These are phyloP conservation scores for Pseudoturritis turrita DNA, from an alignment of 345 rosid genomes.

Conservation along the genomic window DNA sequence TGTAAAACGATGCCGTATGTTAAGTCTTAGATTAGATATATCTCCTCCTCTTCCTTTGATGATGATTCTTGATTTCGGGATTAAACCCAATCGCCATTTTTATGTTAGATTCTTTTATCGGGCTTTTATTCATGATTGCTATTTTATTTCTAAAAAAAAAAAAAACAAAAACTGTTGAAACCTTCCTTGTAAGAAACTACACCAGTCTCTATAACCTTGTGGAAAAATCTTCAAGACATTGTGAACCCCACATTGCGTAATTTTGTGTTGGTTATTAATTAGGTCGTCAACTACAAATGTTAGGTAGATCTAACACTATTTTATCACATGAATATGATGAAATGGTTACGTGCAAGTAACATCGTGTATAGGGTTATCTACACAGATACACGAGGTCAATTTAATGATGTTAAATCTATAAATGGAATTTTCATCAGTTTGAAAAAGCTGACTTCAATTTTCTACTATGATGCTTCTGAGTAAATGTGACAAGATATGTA, in stretches of 20 bases:
- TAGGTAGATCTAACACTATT: constrained; percentile 17
- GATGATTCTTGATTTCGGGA: background rate
- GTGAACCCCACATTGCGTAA: constrained; percentile 24
- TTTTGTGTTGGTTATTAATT: constrained; percentile 13
- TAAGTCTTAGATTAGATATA: constrained; percentile 13
- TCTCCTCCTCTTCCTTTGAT: background rate
- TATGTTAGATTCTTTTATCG: constrained; percentile 4
- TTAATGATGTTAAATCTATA: background rate
- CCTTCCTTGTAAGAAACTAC: background rate
- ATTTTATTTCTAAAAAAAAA: background rate
- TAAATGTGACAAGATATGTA: background rate
- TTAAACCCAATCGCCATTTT: constrained; percentile 5
- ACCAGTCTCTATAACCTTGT: background rate
- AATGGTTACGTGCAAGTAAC: constrained; percentile 18
- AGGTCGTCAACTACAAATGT: constrained; percentile 21
- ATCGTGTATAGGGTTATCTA: background rate
- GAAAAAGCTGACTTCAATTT: background rate
- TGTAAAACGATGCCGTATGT: constrained; percentile 53
- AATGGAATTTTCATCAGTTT: background rate
- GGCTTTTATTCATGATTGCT: constrained; percentile 5
- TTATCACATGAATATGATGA: constrained; percentile 24
- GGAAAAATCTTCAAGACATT: background rate
- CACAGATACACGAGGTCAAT: background rate
- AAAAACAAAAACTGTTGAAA: background rate
- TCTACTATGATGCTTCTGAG: background rate